phyloP scores from a whole-genome alignment of 257 asterid species.

The Solanum sejunctum region DNA sequence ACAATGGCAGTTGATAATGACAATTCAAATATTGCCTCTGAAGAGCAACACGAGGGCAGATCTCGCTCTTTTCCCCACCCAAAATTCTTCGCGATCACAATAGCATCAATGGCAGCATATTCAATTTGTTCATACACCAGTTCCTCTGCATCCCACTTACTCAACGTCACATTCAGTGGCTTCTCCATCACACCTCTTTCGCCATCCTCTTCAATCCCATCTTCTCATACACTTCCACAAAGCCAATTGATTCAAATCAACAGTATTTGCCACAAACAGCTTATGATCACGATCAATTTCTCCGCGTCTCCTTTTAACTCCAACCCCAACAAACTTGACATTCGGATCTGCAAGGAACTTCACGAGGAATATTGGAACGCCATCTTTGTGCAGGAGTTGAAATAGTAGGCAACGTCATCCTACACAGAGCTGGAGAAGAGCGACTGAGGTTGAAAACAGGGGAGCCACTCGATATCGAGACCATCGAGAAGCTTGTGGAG shows the following conservation, averaged over 20 bases:
- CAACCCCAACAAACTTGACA: constrained; percentile 11
- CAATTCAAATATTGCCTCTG: neutral
- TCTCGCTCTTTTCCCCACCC: neutral
- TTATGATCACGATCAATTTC: constrained; percentile 10
- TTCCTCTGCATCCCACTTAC: constrained; percentile 7
- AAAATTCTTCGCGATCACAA: neutral
- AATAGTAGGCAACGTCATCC: neutral
- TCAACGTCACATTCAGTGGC: neutral
- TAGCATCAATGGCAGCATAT: constrained; percentile 18
- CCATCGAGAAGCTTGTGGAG: neutral
- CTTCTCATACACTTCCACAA: neutral
- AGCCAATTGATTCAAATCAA: neutral
- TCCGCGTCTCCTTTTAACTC: constrained; percentile 3
- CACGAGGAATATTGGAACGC: neutral
- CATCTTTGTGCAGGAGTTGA: neutral
- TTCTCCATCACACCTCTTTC: constrained; percentile 1
- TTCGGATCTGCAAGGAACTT: neutral
- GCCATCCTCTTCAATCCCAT: constrained; percentile 14
- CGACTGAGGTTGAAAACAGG: neutral
- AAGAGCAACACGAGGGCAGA: neutral
- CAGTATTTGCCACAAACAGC: neutral
- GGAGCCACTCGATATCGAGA: constrained; percentile 16
- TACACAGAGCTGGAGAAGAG: constrained; percentile 9
- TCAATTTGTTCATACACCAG: constrained; percentile 11
- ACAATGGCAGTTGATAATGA: neutral